A percentile compares a stretch with the other conserved stretches of the same genome.
Evolutionary conservation across 345 rosid species (phyloP).

Genomic region (Aquilaria malaccensis): DNA sequence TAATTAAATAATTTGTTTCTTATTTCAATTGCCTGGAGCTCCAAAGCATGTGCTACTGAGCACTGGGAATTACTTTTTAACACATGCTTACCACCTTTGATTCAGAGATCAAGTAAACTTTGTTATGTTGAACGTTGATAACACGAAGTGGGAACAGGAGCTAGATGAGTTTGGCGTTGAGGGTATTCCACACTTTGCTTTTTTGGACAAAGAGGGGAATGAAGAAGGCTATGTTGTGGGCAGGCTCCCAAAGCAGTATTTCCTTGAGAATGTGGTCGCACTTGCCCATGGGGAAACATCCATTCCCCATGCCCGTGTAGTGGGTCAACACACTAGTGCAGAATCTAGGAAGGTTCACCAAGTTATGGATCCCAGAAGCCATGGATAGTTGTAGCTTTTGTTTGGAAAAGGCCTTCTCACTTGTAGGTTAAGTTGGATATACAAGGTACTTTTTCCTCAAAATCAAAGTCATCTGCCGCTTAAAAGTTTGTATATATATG

Average conservation of each 20-base stretch:
- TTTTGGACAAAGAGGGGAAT: slow-evolving; percentile 75
- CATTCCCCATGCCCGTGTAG: slow-evolving; percentile 79
- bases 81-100: not conserved
- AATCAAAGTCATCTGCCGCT: too few species aligned
- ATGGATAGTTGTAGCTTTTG: slow-evolving; percentile 39
- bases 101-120: slow-evolving; percentile 88
- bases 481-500: too few species aligned
- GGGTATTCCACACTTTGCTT: slow-evolving; percentile 90
- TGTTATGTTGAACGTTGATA: slow-evolving; percentile 94
- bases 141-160: slow-evolving; percentile 98
- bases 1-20: too few species aligned
- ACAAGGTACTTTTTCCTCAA: too few species aligned
- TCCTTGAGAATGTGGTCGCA: slow-evolving; percentile 77
- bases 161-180: slow-evolving; percentile 96
- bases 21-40: too few species aligned
- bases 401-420: not conserved
- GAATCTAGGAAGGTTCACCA: slow-evolving; percentile 64
- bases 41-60: too few species aligned
- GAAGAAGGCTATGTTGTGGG: slow-evolving; percentile 96
- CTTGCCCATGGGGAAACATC: slow-evolving; percentile 66
- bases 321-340: slow-evolving; percentile 75
- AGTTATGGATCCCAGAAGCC: slow-evolving; percentile 84
- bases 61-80: not conserved
- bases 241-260: slow-evolving; percentile 70
- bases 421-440: too few species aligned